A percentile compares a stretch with the other conserved stretches of the same genome.
These are phyloP conservation scores for Cystobasidium pallidum DNA, from an alignment of 1,284 basidiomycete genomes.

Conservation along the genomic window DNA sequence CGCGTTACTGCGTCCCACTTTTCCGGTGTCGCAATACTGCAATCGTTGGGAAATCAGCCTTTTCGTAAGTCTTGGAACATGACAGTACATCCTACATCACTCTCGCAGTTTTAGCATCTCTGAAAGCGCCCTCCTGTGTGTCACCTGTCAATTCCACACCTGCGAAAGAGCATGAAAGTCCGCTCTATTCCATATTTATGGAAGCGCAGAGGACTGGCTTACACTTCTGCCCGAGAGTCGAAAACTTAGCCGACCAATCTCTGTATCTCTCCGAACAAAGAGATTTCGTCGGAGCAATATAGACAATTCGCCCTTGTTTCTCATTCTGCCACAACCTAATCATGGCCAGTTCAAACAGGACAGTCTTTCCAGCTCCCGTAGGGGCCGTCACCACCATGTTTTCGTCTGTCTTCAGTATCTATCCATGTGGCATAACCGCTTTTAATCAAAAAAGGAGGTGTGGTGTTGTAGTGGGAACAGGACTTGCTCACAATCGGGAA, in stretches of 20 bases:
- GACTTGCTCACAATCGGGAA: constrained; percentile 67
- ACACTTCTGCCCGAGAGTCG: constrained; percentile 62
- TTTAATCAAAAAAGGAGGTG: too few species aligned
- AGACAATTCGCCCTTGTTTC: constrained; percentile 71
- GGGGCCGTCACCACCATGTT: constrained; percentile 80
- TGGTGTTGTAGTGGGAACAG: constrained; percentile 6
- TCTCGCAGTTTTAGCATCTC: constrained; percentile 69
- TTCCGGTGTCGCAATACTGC: constrained; percentile 67
- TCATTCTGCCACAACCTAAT: constrained; percentile 70
- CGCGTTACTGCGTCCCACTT: constrained; percentile 92
- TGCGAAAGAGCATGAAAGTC: constrained; percentile 53
- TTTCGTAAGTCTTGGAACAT: too few species aligned
- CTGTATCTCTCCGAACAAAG: constrained; percentile 79
- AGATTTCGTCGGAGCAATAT: constrained; percentile 67
- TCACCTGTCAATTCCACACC: constrained; percentile 92
- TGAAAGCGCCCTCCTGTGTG: constrained; percentile 66
- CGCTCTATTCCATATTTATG: constrained; percentile 82
- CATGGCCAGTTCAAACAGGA: constrained; percentile 87
- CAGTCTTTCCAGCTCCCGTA: constrained; percentile 88
- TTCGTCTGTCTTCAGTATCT: constrained; percentile 71
- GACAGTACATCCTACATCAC: constrained; percentile 73
- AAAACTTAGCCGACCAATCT: constrained; percentile 84
- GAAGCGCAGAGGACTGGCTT: not conserved
- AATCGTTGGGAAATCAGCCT: too few species aligned
- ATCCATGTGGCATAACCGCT: constrained; percentile 24